Conservation (phyloP, 2,329 filamentous ascomycete species). For the Hypomyces perniciosus region DNA sequence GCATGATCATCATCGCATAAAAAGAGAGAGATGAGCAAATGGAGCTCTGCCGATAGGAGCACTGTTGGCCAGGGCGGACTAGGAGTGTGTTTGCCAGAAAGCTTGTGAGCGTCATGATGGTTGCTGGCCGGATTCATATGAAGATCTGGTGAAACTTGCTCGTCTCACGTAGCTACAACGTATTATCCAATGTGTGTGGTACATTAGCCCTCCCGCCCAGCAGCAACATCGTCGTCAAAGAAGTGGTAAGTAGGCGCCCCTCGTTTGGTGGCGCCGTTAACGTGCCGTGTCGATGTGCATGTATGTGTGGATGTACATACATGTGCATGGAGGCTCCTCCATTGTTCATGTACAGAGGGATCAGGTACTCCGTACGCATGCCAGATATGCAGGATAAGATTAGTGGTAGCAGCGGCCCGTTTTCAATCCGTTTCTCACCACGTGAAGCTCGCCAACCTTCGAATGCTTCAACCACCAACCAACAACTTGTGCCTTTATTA, state of each 20-base stretch:
- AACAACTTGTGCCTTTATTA: no score
- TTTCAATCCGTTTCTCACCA: no score
- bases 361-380: neutral
- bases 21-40: neutral
- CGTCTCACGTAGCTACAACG: slow-evolving; percentile 3
- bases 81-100: no score
- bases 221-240: slow-evolving; percentile 2
- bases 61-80: neutral
- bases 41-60: slow-evolving; percentile 13
- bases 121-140: neutral
- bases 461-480: no score
- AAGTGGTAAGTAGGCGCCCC: neutral
- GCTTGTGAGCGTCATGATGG: no score
- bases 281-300: neutral
- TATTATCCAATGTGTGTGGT: slow-evolving; percentile 1
- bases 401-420: neutral
- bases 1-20: slow-evolving; percentile 12
- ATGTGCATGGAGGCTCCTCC: slow-evolving; percentile 10
- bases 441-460: no score
- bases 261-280: neutral
- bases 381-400: slow-evolving; percentile 5
- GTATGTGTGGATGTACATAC: neutral
- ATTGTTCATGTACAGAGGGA: slow-evolving; percentile 4
- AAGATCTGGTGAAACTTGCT: slow-evolving; percentile 2
- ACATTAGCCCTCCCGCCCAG: slow-evolving; percentile 19